Evolutionary conservation across 1,284 basidiomycete species (phyloP).

Genomic region (Pseudozyma thailandica): DNA sequence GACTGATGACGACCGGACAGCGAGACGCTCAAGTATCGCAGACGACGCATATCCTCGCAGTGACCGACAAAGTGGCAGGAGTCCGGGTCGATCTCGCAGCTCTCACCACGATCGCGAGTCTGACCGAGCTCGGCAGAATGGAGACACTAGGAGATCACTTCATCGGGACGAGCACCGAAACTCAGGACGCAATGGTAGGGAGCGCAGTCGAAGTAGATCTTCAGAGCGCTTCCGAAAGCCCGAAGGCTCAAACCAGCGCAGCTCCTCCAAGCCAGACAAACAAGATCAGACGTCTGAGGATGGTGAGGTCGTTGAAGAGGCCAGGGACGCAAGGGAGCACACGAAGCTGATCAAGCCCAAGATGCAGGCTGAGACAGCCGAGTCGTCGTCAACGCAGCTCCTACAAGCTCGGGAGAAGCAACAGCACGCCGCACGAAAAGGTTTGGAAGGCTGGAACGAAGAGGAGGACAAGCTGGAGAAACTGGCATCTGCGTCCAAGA

Average conservation of each 20-base stretch:
- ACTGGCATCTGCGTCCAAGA: background rate
- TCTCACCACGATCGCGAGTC: constrained; percentile 4
- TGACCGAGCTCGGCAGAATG: background rate
- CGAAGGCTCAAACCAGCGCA: background rate
- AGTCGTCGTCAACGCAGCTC: background rate
- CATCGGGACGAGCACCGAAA: background rate
- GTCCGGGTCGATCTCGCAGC: constrained; percentile 4
- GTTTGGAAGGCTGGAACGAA: background rate
- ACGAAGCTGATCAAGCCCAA: constrained; percentile 15
- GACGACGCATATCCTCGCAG: background rate
- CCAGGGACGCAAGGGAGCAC: background rate
- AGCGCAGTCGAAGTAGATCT: constrained; percentile 8
- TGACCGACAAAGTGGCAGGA: constrained; percentile 5
- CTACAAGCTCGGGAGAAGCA: background rate
- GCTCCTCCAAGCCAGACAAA: background rate
- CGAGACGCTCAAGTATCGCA: background rate
- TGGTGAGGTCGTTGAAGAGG: background rate
- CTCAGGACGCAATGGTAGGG: constrained; percentile 1
- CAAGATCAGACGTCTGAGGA: background rate
- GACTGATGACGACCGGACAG: background rate
- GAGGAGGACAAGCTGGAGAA: constrained; percentile 13
- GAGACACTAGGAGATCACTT: background rate
- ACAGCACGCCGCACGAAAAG: background rate
- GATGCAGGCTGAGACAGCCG: background rate
- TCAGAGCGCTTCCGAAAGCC: constrained; percentile 5